phyloP scores from a whole-genome alignment of 139 green algal genomes.

The Coelastrella sp. region DNA sequence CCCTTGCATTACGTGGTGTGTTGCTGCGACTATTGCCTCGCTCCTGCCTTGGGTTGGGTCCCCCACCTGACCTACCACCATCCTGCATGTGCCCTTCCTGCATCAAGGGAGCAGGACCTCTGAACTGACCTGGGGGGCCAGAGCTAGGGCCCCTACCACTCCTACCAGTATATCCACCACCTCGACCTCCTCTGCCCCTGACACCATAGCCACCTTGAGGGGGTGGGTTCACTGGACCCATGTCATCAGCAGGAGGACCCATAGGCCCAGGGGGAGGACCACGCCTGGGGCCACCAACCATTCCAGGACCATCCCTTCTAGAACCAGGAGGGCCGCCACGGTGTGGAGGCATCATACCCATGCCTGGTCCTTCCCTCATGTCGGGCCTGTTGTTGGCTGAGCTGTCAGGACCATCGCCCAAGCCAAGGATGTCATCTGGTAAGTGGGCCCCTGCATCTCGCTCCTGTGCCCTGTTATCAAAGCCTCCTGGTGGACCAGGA shows the following conservation, averaged over 20 bases:
- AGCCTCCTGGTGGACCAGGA: not conserved
- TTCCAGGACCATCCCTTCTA: not conserved
- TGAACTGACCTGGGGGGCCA: not conserved
- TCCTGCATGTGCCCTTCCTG: not conserved
- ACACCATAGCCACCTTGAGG: not conserved
- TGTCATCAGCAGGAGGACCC: not conserved
- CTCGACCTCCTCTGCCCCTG: not conserved
- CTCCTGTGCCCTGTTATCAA: not conserved
- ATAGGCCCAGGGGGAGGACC: not conserved
- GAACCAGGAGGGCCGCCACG: not conserved
- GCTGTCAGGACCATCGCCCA: conserved; percentile 9
- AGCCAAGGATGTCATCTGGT: conserved; percentile 42
- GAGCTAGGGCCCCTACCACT: not conserved
- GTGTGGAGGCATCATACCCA: not conserved
- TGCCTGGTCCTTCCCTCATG: conserved; percentile 1
- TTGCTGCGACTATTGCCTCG: conserved; percentile 18
- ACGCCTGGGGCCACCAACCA: not conserved
- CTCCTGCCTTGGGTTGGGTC: conserved; percentile 12
- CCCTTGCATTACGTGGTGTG: conserved; percentile 2
- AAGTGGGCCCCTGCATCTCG: conserved; percentile 5
- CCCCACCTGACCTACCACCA: not conserved
- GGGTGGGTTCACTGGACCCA: not conserved
- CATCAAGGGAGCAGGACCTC: not conserved
- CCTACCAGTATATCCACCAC: not conserved
- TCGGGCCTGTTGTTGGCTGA: not conserved